Evolutionary conservation across 805 yeast species (phyloP), one percentile per base, ranked within the genome.

Genomic region (Hemisphaericaspora nanyangensis): DNA sequence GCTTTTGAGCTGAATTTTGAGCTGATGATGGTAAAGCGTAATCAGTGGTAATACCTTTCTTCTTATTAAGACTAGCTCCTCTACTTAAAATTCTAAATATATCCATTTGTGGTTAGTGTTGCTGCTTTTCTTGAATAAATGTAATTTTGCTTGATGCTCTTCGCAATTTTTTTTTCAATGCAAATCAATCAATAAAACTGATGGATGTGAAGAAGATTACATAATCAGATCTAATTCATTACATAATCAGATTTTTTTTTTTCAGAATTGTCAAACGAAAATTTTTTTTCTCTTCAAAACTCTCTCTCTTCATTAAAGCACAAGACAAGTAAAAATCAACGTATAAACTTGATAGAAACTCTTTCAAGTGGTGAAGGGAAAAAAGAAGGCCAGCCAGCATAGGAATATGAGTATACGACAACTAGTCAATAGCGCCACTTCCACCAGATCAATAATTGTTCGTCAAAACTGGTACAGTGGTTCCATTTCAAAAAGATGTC

Each of bases 41-140:
- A 46, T 73, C 79, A 0, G 73, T 56, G 7, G 68, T 50, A 2
- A 60, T 66, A 22, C 60, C 63, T 43, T 74, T 78, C 17, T 75
- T 64, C 57, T 80, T 79, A 55, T 80, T 81, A 37, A 91, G 66
- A 10, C 80, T 73, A 0, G 97, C 95, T 17, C 98, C 98, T 54
- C 97, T 70, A 0, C 89, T 71, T 27, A 91, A 72, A 3, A 93
- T 80, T 52, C 86, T 72, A 60, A 91, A 93, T 44, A 91, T 83
- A 66, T 91, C 99, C 96, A 89, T 89, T 37, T 34, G 29, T 36
- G 31, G 8, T 40, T 17, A 34, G 25, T 25, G 7, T 13, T 8
- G 36, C 6, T 20, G 15, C 13, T 20, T 18, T 3, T 15, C 29
- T 13, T 20, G 17, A 17, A 17, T 30, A 19, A 13, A 32, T 11